These are phyloP conservation scores for Sordaria brevicollis DNA, from an alignment of 495 filamentous ascomycete species.

Conservation along the genomic window DNA sequence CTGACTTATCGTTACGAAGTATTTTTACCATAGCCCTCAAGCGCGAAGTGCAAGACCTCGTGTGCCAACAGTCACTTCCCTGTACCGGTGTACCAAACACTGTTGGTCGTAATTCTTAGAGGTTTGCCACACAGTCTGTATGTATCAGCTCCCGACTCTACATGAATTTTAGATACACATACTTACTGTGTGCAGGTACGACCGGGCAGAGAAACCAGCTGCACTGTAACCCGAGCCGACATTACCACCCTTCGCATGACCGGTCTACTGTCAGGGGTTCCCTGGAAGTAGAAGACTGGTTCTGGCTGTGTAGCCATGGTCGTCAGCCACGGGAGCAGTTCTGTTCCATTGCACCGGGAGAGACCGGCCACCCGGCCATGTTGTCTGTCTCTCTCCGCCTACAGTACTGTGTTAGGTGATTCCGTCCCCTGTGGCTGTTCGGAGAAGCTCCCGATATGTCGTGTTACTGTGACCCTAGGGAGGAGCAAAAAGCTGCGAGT, in stretches of 20 bases:
- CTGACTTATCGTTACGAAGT: not conserved
- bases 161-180: not conserved
- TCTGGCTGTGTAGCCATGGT: not conserved
- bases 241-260: not conserved
- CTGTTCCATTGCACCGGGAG: not conserved
- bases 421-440: not conserved
- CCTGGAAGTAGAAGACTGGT: not conserved
- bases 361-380: not conserved
- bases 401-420: not conserved
- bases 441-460: not conserved
- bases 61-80: not conserved
- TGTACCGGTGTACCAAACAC: not conserved
- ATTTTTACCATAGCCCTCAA: no score
- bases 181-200: not conserved
- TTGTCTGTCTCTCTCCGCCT: not conserved
- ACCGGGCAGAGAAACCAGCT: not conserved
- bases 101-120: not conserved
- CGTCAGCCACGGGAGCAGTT: not conserved
- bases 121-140: not conserved
- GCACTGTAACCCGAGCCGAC: not conserved
- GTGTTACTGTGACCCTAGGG: not conserved
- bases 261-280: not conserved
- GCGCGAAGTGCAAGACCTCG: not conserved
- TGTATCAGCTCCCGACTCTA: not conserved
- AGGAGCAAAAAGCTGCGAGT: not conserved